These are phyloP conservation scores for Spencermartinsiella ligniputridi DNA, from an alignment of 1,139 yeast species.

Conservation along the genomic window DNA sequence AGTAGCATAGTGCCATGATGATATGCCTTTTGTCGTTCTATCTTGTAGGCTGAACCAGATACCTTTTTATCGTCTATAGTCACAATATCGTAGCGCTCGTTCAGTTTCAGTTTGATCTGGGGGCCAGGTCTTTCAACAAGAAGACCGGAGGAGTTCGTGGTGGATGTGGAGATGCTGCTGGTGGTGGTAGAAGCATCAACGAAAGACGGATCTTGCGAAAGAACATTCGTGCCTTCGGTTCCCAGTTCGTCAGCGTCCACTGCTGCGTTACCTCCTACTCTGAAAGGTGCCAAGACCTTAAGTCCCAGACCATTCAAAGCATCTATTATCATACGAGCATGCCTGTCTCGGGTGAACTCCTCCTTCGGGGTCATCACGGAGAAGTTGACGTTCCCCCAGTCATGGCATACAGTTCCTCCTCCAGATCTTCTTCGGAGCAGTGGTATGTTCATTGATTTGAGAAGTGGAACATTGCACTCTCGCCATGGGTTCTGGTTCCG, in stretches of 20 bases:
- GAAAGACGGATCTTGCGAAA: neutral
- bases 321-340: conserved; percentile 50
- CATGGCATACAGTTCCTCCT: conserved; percentile 98
- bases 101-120: conserved; percentile 42
- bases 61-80: conserved; percentile 52
- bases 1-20: conserved; percentile 97
- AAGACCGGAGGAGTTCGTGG: neutral
- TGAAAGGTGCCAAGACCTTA: conserved; percentile 5
- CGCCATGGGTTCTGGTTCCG: conserved; percentile 95
- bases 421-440: conserved; percentile 79
- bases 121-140: conserved; percentile 24
- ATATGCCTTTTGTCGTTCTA: conserved; percentile 76
- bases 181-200: neutral
- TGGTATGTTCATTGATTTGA: conserved; percentile 55
- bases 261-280: neutral
- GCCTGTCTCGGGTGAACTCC: conserved; percentile 60
- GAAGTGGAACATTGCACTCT: conserved; percentile 66
- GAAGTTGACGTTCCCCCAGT: conserved; percentile 84
- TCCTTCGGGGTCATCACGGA: conserved; percentile 71
- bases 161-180: neutral
- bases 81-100: conserved; percentile 76
- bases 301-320: conserved; percentile 42
- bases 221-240: neutral
- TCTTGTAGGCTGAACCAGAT: conserved; percentile 88
- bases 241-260: neutral